phyloP scores from a whole-genome alignment of 208 protist species.

The Crithidia mellificae region DNA sequence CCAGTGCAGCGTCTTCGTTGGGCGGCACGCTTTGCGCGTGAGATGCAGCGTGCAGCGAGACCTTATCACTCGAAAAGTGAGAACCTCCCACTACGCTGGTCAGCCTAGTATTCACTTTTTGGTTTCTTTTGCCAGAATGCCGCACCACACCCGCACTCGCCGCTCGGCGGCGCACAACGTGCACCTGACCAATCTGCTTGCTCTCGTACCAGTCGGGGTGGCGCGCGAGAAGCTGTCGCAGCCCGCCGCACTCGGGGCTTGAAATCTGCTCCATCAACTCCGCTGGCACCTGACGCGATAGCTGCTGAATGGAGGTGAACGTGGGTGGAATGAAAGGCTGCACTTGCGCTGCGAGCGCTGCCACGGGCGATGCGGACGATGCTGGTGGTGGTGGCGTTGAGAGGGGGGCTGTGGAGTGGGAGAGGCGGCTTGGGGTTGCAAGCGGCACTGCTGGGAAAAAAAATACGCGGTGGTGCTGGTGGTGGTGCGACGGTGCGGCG shows the following conservation, averaged over 20 bases:
- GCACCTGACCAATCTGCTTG: constrained; percentile 27
- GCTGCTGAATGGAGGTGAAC: constrained; percentile 64
- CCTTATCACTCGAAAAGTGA: too few relatives aligned
- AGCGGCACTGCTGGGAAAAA: too few relatives aligned
- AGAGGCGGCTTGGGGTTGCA: too few relatives aligned
- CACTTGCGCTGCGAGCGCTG: constrained; percentile 25
- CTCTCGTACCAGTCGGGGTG: constrained; percentile 26
- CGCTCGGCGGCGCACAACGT: constrained; percentile 12
- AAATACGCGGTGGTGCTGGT: too few relatives aligned
- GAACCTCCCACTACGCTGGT: too few relatives aligned
- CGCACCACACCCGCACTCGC: not conserved
- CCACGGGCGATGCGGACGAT: not conserved
- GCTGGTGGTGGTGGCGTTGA: too few relatives aligned
- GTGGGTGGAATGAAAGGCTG: constrained; percentile 41
- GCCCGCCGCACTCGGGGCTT: constrained; percentile 12
- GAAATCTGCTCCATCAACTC: constrained; percentile 56
- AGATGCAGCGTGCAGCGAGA: too few relatives aligned
- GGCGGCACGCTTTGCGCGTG: not conserved
- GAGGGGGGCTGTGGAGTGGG: too few relatives aligned
- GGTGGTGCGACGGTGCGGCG: too few relatives aligned
- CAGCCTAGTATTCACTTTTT: not conserved
- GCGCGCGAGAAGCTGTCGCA: constrained; percentile 19
- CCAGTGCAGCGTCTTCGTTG: not conserved
- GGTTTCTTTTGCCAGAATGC: not conserved
- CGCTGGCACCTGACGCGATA: constrained; percentile 45